Evolutionary conservation across 1,139 yeast genomes (phyloP), one percentile per base, ranked within the genome.

Genomic region (Candida albicans): DNA sequence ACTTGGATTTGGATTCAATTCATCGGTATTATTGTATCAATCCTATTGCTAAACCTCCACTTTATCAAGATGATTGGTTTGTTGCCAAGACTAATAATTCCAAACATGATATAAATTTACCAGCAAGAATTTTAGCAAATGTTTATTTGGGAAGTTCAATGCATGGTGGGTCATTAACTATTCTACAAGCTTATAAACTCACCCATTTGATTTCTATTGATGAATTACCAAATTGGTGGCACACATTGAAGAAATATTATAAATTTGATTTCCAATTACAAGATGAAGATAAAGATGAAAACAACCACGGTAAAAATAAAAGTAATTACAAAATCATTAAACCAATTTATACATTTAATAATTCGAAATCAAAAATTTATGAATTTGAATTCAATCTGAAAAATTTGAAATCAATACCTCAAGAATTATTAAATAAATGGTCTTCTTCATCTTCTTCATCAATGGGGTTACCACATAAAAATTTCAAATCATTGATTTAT

Each of bases 161-260:
- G 46, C 75, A 69, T 54, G 72, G 74, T 4, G 62, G 62, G 39
- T 69, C 75, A 2, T 46, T 47, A 8, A 62, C 70, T 1, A 53
- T 70, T 6, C 49, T 70, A 38, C 55, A 57, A 26, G 39, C 63
- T 1, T 52, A 57, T 45, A 52, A 55, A 14, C 56, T 68, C 38
- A 52, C 57, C 11, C 57, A 57, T 36, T 50, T 70, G 35, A 59
- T 70, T 2, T 66, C 73, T 4, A 61, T 70, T 37, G 75, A 74
- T 12, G 75, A 68, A 49, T 57, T 59, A 38, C 75, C 76, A 0
- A 35, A 39, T 4, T 70, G 75, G 75, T 57, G 66, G 29, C 46
- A 48, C 9, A 49, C 56, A 4, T 52, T 67, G 14, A 47, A 52
- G 6, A 43, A 45, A 28, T 44, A 36, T 18, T 47, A 52, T 5